A percentile compares a stretch with the other conserved stretches of the same genome.
Conservation (phyloP, 2,329 filamentous ascomycete genomes). For the Chaetomiaceae sp. region DNA sequence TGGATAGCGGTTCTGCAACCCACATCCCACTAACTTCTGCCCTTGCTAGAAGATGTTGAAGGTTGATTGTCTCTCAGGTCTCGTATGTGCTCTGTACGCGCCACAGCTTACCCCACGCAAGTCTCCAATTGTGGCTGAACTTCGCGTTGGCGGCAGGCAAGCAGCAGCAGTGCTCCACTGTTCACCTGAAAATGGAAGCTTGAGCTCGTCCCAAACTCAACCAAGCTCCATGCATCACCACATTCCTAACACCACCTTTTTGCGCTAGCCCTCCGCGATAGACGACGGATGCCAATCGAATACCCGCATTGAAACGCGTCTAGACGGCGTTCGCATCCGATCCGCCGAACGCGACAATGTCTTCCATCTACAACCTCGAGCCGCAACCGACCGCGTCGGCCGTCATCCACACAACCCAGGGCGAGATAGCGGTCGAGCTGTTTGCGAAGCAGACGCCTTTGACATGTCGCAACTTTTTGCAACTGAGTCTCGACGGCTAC, state of each 20-base stretch:
- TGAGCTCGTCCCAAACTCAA: neutral
- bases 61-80: too few relatives aligned
- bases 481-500: slow-evolving; percentile 91
- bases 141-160: neutral
- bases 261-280: neutral
- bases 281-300: neutral
- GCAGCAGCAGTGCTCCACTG: neutral
- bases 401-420: slow-evolving; percentile 82
- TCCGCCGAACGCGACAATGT: slow-evolving; percentile 53
- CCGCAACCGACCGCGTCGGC: slow-evolving; percentile 90
- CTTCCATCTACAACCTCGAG: slow-evolving; percentile 87
- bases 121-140: neutral
- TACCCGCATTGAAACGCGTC: neutral
- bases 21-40: too few relatives aligned
- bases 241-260: too few relatives aligned
- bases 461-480: slow-evolving; percentile 90
- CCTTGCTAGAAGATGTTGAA: too few relatives aligned
- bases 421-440: slow-evolving; percentile 85
- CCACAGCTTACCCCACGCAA: neutral
- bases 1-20: too few relatives aligned
- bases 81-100: too few relatives aligned
- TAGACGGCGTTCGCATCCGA: neutral
- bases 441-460: slow-evolving; percentile 93
- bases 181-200: too few relatives aligned
- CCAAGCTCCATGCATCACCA: neutral